phyloP scores from a whole-genome alignment of 768 basidiomycete species.

The Tylopilus sp. region DNA sequence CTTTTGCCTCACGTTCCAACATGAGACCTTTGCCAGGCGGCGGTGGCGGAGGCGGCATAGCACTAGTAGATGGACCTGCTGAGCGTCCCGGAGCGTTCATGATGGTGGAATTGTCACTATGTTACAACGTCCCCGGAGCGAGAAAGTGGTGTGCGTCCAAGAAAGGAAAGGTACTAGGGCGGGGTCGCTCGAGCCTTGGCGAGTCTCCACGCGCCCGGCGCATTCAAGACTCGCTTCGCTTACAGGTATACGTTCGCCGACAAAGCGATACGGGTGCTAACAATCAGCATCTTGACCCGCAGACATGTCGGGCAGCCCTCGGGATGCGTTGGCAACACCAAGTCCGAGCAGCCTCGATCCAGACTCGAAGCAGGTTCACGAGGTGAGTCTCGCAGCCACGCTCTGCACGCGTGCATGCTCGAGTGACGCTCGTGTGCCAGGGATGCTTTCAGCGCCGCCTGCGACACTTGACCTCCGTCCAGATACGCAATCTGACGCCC shows the following conservation, averaged over 20 bases:
- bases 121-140: too few species aligned
- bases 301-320: conserved; percentile 23
- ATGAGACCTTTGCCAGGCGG: conserved; percentile 39
- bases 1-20: conserved; percentile 64
- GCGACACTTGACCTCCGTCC: conserved; percentile 68
- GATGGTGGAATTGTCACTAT: conserved; percentile 15
- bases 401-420: not conserved
- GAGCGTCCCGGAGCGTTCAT: conserved; percentile 19
- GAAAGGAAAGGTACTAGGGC: conserved; percentile 24
- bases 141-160: conserved; percentile 6
- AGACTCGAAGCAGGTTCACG: conserved; percentile 7
- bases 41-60: conserved; percentile 56
- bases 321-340: conserved; percentile 14
- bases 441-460: conserved; percentile 54
- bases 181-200: not conserved
- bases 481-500: conserved; percentile 80
- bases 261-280: not conserved
- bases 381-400: conserved; percentile 12
- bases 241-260: conserved; percentile 1
- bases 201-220: not conserved
- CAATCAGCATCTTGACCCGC: not conserved
- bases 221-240: not conserved
- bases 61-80: conserved; percentile 25
- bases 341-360: conserved; percentile 15
- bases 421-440: conserved; percentile 10